phyloP scores from a whole-genome alignment of 441 rosid species.

The Aleurites moluccanus region DNA sequence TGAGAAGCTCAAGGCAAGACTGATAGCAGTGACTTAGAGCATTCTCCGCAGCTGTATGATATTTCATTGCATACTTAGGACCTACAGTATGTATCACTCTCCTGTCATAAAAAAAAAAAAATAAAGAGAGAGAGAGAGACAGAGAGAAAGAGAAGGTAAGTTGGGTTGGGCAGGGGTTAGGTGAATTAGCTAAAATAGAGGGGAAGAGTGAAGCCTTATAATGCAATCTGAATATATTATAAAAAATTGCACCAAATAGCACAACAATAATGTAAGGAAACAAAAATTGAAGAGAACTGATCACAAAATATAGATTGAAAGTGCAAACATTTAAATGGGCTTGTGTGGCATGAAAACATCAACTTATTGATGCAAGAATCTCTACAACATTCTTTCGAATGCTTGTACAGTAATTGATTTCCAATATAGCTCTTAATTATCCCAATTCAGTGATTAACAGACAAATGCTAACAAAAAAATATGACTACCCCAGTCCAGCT shows the following conservation, averaged over 20 bases:
- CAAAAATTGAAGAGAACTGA: not conserved
- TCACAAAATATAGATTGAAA: not conserved
- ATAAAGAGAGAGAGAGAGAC: no score
- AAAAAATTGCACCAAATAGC: conserved; percentile 2
- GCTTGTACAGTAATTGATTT: not conserved
- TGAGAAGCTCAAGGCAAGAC: conserved; percentile 92
- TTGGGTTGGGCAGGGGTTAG: no score
- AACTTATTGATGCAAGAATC: conserved; percentile 14
- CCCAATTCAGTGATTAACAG: not conserved
- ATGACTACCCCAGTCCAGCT: not conserved
- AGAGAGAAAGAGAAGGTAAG: no score
- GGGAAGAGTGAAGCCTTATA: not conserved
- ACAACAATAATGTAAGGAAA: not conserved
- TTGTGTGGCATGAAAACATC: not conserved
- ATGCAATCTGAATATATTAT: conserved; percentile 3
- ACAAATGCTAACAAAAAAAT: not conserved
- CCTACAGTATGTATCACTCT: conserved; percentile 98
- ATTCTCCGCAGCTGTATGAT: conserved; percentile 99
- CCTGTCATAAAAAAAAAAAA: no score
- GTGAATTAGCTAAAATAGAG: conserved; percentile 15
- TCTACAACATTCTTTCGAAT: not conserved
- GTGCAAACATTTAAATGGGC: not conserved
- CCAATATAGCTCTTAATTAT: not conserved
- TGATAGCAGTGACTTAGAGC: conserved; percentile 98
- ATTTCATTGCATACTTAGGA: conserved; percentile 97